A percentile compares a stretch with the other conserved stretches of the same genome.
Evolutionary conservation across 805 yeast species (phyloP).

Genomic region (Yarrowia divulgata): DNA sequence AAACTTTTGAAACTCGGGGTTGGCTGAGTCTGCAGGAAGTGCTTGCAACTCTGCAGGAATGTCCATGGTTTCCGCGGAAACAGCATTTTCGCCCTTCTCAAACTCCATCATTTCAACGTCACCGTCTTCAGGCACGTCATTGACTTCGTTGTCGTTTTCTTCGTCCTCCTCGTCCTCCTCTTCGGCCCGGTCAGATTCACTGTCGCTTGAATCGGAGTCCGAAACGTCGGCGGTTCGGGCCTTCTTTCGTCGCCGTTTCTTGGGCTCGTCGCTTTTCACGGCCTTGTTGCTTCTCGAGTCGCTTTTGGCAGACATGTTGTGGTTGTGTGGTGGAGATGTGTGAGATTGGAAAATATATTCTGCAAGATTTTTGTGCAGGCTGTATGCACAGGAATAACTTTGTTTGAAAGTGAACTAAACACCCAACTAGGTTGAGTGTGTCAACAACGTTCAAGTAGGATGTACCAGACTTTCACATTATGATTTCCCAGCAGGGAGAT

Average conservation of each 20-base stretch:
- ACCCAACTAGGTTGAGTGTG: no score
- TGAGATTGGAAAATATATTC: slow-evolving; percentile 1
- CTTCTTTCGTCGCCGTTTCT: slow-evolving; percentile 46
- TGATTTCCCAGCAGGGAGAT: no score
- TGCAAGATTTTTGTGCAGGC: background rate
- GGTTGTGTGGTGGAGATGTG: background rate
- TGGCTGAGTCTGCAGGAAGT: slow-evolving; percentile 21
- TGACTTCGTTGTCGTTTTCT: background rate
- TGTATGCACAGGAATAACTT: background rate
- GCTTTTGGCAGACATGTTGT: slow-evolving; percentile 23
- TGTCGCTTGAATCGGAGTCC: slow-evolving; percentile 42
- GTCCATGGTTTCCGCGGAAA: background rate
- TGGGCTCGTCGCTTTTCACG: slow-evolving; percentile 13
- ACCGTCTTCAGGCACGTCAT: background rate
- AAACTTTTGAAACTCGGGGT: slow-evolving; percentile 48
- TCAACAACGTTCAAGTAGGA: background rate
- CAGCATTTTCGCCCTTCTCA: slow-evolving; percentile 41
- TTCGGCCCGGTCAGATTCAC: background rate
- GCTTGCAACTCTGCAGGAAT: slow-evolving; percentile 18
- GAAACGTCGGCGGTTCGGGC: slow-evolving; percentile 45
- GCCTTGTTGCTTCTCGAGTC: slow-evolving; percentile 33
- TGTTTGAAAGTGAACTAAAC: no score
- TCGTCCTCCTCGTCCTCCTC: background rate
- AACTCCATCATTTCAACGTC: slow-evolving; percentile 43
- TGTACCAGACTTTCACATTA: no score